Evolutionary conservation across 805 yeast species (phyloP).

Genomic region (Wickerhamiella qilinensis): DNA sequence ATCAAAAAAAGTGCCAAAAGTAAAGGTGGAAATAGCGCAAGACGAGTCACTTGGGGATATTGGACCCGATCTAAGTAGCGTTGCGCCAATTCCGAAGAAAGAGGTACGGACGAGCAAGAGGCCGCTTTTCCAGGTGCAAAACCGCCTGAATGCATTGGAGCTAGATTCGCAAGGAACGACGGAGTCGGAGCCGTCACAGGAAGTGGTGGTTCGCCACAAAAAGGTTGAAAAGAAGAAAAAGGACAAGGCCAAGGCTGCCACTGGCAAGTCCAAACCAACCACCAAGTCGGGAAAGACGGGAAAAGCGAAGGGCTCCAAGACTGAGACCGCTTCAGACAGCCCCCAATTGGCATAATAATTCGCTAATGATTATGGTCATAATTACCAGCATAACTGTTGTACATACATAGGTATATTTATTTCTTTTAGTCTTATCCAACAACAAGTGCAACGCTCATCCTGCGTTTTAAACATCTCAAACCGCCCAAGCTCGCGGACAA

Average conservation of each 20-base stretch:
- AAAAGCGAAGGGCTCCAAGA: background rate
- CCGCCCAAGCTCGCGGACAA: no score
- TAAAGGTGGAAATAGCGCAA: constrained; percentile 18
- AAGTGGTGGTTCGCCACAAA: constrained; percentile 19
- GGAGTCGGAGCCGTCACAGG: constrained; percentile 8
- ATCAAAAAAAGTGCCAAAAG: constrained; percentile 5
- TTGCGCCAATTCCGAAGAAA: constrained; percentile 1
- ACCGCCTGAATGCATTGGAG: constrained; percentile 11
- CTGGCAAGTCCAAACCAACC: background rate
- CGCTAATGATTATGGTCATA: no score
- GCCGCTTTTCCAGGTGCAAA: constrained; percentile 14
- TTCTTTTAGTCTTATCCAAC: no score
- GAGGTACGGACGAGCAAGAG: constrained; percentile 7
- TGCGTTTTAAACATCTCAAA: no score
- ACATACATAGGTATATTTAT: no score
- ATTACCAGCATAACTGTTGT: no score
- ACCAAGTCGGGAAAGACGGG: background rate
- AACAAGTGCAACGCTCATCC: no score
- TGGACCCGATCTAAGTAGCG: constrained; percentile 1
- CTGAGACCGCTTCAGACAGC: no score
- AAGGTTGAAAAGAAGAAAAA: constrained; percentile 15
- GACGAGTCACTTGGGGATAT: constrained; percentile 18
- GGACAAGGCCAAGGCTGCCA: constrained; percentile 1
- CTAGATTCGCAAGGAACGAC: constrained; percentile 8
- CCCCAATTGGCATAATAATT: no score